Evolutionary conservation across 1,284 basidiomycete species (phyloP), one percentile per base, ranked within the genome.

Genomic region (Ceraceosorus guamensis): DNA sequence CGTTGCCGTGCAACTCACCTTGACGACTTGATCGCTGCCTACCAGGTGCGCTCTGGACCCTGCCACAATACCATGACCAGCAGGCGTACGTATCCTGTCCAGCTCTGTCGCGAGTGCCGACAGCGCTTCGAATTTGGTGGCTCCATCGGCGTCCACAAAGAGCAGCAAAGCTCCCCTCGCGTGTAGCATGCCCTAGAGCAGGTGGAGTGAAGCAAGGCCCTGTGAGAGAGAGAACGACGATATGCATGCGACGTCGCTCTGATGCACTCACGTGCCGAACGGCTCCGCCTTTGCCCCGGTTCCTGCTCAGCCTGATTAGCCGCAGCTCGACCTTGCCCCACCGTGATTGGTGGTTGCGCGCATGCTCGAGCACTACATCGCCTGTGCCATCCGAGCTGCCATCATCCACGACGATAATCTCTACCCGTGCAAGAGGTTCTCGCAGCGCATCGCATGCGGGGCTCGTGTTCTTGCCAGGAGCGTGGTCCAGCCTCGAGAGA

Each of bases 141-240:
- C 91, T 2, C 88, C 91, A 67, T 96, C 91, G 5, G 91, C 91
- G 71, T 96, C 91, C 37, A 87, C 91, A 83, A 95, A 91, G 48
- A 95, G 79, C 49, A 95, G 79, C n/a, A 87, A 79, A 60, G 80
- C 77, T 5, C 91, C 91, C 4, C 88, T 81, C 5, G 84, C 82
- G 70, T 88, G 85, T 59, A 92, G 46, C 4, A 75, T 65, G 31
- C 72, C 68, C 57, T 59, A 47, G 5, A n/a, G n/a, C n/a, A 32
- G 46, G 16, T 41, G 7, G 4, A 24, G 35, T 34, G 35, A 53
- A 30, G 34, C 2, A 51, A 53, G n/a, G n/a, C n/a, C n/a, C n/a
- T n/a, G n/a, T n/a, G n/a, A 43, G 24, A 30, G 16, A 31, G 47
- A 52, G 4, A 8, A 7, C 3, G 39, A 5, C 18, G 33, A 49